phyloP scores from a whole-genome alignment of 768 basidiomycete species.

The Agaricus sinodeliciosus region DNA sequence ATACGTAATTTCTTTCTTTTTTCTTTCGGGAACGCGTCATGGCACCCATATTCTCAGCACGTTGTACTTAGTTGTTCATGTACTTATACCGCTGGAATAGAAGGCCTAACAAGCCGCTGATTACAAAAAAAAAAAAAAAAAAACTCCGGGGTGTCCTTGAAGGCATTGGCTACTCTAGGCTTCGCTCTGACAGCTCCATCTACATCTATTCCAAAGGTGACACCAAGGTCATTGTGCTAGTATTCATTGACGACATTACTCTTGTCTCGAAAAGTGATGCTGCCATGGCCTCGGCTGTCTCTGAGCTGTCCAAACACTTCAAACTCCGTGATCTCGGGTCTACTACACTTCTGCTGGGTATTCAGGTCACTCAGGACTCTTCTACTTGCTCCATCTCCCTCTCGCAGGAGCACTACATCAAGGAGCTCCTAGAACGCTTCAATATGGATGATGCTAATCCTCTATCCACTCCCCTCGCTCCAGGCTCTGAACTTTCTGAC shows the following conservation, averaged over 20 bases:
- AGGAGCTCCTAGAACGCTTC: conserved; percentile 16
- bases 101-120: too few relatives aligned
- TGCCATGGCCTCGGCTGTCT: conserved; percentile 4
- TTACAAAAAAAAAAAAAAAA: too few relatives aligned
- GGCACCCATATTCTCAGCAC: too few relatives aligned
- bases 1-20: too few relatives aligned
- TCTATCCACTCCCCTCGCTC: conserved; percentile 18
- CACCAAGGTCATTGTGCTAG: conserved; percentile 17
- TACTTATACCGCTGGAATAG: too few relatives aligned
- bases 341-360: conserved; percentile 16
- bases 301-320: conserved; percentile 11
- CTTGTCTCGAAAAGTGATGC: conserved; percentile 4
- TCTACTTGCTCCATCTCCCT: conserved; percentile 14
- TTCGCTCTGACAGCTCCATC: conserved; percentile 18
- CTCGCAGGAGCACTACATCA: conserved; percentile 19
- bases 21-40: too few relatives aligned
- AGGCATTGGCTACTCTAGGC: conserved; percentile 18
- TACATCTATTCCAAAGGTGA: conserved; percentile 16
- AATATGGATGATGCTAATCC: conserved; percentile 15
- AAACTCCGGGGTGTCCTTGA: conserved; percentile 17
- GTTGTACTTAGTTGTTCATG: too few relatives aligned
- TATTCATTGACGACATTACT: conserved; percentile 26
- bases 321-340: conserved; percentile 13
- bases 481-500: conserved; percentile 9
- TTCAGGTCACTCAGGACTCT: conserved; percentile 16